Conservation (phyloP, 192 early-diverging fungal species). For the Backusella macrospora region DNA sequence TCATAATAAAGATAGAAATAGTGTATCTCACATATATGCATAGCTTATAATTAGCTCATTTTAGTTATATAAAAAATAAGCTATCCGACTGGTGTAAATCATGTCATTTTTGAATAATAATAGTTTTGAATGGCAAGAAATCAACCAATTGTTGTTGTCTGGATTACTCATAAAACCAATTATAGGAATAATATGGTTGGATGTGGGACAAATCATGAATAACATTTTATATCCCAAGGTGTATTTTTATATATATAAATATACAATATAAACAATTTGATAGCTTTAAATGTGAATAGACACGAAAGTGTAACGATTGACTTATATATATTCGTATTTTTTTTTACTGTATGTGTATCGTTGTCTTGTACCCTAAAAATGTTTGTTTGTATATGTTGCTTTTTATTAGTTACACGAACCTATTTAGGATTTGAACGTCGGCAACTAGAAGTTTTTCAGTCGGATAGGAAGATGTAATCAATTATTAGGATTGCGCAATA, state of each 20-base stretch:
- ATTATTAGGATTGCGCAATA: slow-evolving; percentile 4
- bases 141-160: no score
- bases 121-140: no score
- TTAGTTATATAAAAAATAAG: neutral
- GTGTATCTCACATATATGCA: no score
- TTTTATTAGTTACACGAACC: neutral
- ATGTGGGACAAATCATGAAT: neutral
- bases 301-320: no score
- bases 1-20: no score
- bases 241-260: neutral
- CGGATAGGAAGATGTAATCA: slow-evolving; percentile 9
- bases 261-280: neutral
- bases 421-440: slow-evolving; percentile 1
- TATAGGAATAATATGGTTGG: neutral
- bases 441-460: neutral
- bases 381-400: neutral
- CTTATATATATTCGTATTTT: neutral
- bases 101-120: neutral
- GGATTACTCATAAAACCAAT: no score
- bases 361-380: neutral
- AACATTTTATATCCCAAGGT: neutral
- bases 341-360: neutral
- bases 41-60: no score
- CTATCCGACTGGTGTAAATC: neutral
- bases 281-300: neutral